Conservation (phyloP, 2,329 filamentous ascomycete genomes). For the Plenodomus tracheiphilus region DNA sequence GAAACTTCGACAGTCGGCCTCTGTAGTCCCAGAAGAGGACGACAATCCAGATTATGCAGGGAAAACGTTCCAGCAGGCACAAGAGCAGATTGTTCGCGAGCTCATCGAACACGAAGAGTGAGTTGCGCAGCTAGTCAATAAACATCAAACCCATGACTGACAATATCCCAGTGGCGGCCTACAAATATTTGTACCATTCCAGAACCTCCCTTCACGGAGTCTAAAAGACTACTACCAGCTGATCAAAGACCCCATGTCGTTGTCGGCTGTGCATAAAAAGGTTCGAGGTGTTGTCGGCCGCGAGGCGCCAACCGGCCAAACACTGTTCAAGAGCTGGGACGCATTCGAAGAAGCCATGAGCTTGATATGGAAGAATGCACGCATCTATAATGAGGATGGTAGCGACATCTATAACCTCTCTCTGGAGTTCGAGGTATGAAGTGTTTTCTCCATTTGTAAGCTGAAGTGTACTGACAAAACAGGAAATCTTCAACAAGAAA, state of each 20-base stretch:
- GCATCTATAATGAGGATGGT: conserved; percentile 87
- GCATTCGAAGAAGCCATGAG: conserved; percentile 78
- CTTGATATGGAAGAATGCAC: conserved; percentile 85
- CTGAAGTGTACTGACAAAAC: conserved; percentile 18
- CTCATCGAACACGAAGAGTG: conserved; percentile 64
- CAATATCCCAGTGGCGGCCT: conserved; percentile 55
- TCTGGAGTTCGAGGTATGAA: conserved; percentile 72
- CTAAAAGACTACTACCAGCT: conserved; percentile 85
- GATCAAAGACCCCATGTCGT: conserved; percentile 78
- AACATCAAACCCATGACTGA: conserved; percentile 8
- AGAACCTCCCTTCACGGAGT: conserved; percentile 73
- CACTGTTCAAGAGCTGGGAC: conserved; percentile 81
- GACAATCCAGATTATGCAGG: conserved; percentile 48
- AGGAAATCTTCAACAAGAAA: conserved; percentile 71
- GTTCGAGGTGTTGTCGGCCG: conserved; percentile 74
- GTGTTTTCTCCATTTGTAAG: background rate
- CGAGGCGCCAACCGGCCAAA: conserved; percentile 60
- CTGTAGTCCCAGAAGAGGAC: conserved; percentile 23
- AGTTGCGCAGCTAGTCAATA: conserved; percentile 1
- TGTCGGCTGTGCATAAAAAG: conserved; percentile 76
- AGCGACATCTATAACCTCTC: conserved; percentile 81
- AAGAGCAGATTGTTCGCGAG: conserved; percentile 81
- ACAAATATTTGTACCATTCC: conserved; percentile 73
- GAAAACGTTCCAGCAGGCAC: conserved; percentile 79
- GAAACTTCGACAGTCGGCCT: conserved; percentile 36